Base-by-base conservation (phyloP, 2,329 filamentous ascomycete genomes). In the Alternaria infectoria region DNA sequence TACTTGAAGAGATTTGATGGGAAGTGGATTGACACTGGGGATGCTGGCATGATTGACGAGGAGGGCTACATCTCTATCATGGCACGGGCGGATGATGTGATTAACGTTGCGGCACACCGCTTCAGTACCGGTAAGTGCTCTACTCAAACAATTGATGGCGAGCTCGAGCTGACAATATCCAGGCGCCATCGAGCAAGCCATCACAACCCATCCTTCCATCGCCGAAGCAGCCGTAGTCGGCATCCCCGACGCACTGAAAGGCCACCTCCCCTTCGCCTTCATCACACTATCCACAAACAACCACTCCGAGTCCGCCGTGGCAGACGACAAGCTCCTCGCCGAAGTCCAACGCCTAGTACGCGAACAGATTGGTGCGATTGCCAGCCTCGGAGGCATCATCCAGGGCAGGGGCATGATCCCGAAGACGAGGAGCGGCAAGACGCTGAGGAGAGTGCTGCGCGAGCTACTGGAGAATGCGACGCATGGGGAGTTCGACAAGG, bases 61-160 rank as follows among this genome's bases (percentile, higher is more conserved):
- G 90, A 95, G 44, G 88, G 87, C 5, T 89, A 89, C 69, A 83
- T 89, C 30, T 86, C 88, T 70, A 84, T 90, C 69, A 89, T 90
- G 86, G 84, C 85, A 4, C 80, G 88, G 57, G 86, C 85, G 30
- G 94, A 97, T 81, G 94, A 97, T 78, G 91, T 97, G 63, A 93
- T 97, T 75, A 97, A 97, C 75, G 94, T 97, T n/a, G 94, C 93
- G 44, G 93, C 94, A 6, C 94, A 97, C 82, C 88, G 94, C 13
- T 90, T 97, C 65, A 95, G 91, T 67, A 97, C 93, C 11, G 93
- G 91, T 91, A 83, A 72, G 85, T 79, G 12, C 17, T 54, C 8
- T 44, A 15, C 6, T 40, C 10, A 23, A 8, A 6, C 5, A n/a
- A 5, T 23, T 12, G n/a, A 12, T 26, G 2, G 40, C 8, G 9